Percentiles rank a stretch among this genome's conserved stretches.
Conservation (phyloP, 1,284 basidiomycete genomes). For the Naganishia albida region DNA sequence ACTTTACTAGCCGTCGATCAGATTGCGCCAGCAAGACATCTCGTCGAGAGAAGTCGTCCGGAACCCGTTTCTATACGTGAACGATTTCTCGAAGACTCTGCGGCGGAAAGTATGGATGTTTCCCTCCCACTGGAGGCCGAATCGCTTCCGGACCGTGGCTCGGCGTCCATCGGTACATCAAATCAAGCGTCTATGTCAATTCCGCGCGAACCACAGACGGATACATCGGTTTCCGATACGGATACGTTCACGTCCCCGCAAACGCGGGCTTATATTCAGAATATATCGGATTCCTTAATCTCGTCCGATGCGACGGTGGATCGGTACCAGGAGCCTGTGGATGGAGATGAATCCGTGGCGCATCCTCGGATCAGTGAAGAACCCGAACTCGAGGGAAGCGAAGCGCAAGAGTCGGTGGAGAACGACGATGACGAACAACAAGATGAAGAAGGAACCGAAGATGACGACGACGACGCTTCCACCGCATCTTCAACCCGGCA, state of each 20-base stretch:
- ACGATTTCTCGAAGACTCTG: not conserved
- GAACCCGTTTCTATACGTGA: not conserved
- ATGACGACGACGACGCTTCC: constrained; percentile 5
- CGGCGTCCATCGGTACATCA: not conserved
- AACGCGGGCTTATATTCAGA: not conserved
- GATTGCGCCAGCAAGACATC: not conserved
- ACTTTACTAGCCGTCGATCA: not conserved
- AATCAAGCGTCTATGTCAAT: not conserved
- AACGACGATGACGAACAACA: not conserved
- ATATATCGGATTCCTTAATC: constrained; percentile 15
- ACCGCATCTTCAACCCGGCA: constrained; percentile 15
- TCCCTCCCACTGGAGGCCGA: not conserved
- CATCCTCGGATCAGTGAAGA: constrained; percentile 4
- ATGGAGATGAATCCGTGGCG: not conserved
- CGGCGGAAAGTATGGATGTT: constrained; percentile 9
- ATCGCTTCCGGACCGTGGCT: not conserved
- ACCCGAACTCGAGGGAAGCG: constrained; percentile 2
- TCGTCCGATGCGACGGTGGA: constrained; percentile 3
- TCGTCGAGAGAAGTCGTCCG: not conserved
- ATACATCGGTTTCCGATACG: constrained; percentile 1
- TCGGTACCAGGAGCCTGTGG: not conserved
- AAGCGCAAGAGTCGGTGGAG: not conserved
- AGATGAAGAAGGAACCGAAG: not conserved
- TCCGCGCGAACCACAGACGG: not conserved
- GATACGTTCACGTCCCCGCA: not conserved